Conservation (phyloP, 352 stramenopile species). For the Pythium diclinum region DNA sequence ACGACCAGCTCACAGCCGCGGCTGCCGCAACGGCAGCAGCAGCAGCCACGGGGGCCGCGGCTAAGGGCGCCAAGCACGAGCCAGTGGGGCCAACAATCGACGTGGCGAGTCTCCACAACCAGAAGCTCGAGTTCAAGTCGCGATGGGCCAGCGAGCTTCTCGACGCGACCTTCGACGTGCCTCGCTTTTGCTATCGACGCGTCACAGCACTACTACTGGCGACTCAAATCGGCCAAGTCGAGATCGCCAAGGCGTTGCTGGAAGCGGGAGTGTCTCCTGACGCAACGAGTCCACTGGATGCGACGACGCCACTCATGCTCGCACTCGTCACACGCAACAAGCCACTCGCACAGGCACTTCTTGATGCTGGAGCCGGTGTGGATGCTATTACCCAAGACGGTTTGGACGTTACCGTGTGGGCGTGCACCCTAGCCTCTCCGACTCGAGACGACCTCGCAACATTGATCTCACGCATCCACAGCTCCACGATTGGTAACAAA, state of each 20-base stretch:
- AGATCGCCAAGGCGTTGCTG: conserved; percentile 38
- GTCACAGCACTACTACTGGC: conserved; percentile 58
- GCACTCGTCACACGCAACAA: conserved; percentile 43
- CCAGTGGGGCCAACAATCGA: conserved; percentile 10
- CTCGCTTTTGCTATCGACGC: conserved; percentile 45
- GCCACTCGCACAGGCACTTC: conserved; percentile 24
- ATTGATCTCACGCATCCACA: conserved; percentile 22
- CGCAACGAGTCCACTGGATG: conserved; percentile 25
- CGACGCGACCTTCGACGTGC: conserved; percentile 35
- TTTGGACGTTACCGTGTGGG: conserved; percentile 54
- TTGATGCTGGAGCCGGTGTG: conserved; percentile 35
- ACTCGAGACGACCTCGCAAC: conserved; percentile 14
- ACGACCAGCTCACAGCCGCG: conserved; percentile 18
- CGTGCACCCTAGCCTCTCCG: conserved; percentile 43
- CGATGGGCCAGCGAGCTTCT: conserved; percentile 50
- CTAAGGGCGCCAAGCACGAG: conserved; percentile 12
- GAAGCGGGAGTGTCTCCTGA: conserved; percentile 38
- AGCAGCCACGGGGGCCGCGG: neutral
- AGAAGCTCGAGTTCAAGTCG: conserved; percentile 29
- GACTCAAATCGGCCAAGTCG: conserved; percentile 37
- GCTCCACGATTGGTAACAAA: conserved; percentile 18
- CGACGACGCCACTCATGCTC: conserved; percentile 57
- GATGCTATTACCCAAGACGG: conserved; percentile 57
- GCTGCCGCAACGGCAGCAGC: neutral
- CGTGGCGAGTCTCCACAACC: conserved; percentile 10